Evolutionary conservation across 805 yeast genomes (phyloP).

Genomic region (Starmerella floricola): DNA sequence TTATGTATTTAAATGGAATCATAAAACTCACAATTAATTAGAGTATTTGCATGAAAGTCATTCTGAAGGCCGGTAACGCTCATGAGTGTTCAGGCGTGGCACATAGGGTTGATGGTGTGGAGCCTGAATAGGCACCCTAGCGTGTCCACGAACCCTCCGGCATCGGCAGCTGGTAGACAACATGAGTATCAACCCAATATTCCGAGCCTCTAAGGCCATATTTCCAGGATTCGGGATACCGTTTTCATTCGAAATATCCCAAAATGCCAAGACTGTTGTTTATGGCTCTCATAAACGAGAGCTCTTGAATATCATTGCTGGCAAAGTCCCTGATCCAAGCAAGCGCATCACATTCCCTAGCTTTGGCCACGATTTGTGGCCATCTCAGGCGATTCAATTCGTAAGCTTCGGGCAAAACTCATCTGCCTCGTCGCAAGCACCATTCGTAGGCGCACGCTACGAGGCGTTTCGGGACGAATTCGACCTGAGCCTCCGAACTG

Average conservation of each 20-base stretch:
- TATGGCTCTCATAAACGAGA: slow-evolving; percentile 45
- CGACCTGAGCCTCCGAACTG: slow-evolving; percentile 54
- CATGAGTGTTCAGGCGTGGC: too few relatives aligned
- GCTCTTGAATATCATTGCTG: slow-evolving; percentile 46
- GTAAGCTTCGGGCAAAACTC: slow-evolving; percentile 37
- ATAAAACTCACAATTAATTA: too few relatives aligned
- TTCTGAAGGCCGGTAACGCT: too few relatives aligned
- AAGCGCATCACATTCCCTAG: slow-evolving; percentile 45
- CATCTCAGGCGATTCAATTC: slow-evolving; percentile 35
- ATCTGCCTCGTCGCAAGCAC: slow-evolving; percentile 32
- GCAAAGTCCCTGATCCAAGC: slow-evolving; percentile 44
- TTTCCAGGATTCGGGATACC: slow-evolving; percentile 31
- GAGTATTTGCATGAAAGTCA: too few relatives aligned
- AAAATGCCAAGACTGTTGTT: slow-evolving; percentile 41
- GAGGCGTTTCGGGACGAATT: slow-evolving; percentile 77
- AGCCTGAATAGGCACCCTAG: too few relatives aligned
- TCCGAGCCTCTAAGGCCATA: slow-evolving; percentile 14
- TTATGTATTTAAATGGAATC: too few relatives aligned
- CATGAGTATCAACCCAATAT: slow-evolving; percentile 12
- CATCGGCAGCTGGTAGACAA: too few relatives aligned
- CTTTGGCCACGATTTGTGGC: slow-evolving; percentile 34
- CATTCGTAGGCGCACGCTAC: slow-evolving; percentile 79
- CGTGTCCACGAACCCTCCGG: too few relatives aligned
- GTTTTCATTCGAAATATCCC: slow-evolving; percentile 31
- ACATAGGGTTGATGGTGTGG: too few relatives aligned